phyloP scores from a whole-genome alignment of 768 basidiomycete genomes.

The Calocybe indica region DNA sequence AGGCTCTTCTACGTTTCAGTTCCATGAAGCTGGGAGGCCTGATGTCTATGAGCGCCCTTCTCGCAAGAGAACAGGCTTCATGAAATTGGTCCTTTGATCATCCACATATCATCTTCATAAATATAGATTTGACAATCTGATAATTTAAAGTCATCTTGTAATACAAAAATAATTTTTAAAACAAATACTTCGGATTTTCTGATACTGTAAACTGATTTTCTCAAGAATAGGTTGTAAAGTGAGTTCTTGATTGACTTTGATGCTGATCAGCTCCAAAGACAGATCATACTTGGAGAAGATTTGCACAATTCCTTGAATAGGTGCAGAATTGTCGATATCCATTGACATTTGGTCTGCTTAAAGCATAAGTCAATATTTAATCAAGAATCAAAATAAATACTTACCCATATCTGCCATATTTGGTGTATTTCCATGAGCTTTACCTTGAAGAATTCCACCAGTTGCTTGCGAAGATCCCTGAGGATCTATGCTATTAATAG shows the following conservation, averaged over 20 bases:
- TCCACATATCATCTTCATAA: constrained; percentile 5
- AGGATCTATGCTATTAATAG: background rate
- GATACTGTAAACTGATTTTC: background rate
- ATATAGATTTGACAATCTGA: constrained; percentile 1
- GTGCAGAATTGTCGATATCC: background rate
- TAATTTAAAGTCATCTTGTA: too few relatives aligned
- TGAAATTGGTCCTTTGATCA: constrained; percentile 4
- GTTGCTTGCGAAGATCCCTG: constrained; percentile 7
- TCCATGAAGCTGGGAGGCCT: too few relatives aligned
- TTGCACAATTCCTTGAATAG: background rate
- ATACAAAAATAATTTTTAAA: too few relatives aligned
- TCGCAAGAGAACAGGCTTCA: too few relatives aligned
- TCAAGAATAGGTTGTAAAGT: background rate
- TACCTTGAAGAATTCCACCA: constrained; percentile 9
- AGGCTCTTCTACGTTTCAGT: too few relatives aligned
- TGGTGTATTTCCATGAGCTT: constrained; percentile 10
- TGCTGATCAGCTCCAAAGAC: background rate
- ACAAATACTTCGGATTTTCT: constrained; percentile 2
- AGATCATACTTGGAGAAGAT: background rate
- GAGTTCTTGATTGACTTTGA: background rate
- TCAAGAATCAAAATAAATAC: too few relatives aligned
- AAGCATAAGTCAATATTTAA: too few relatives aligned
- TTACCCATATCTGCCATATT: constrained; percentile 10
- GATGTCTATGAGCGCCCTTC: too few relatives aligned
- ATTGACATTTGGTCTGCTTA: background rate